Evolutionary conservation across 2,329 filamentous ascomycete species (phyloP).

Genomic region (Alternaria arbusti): DNA sequence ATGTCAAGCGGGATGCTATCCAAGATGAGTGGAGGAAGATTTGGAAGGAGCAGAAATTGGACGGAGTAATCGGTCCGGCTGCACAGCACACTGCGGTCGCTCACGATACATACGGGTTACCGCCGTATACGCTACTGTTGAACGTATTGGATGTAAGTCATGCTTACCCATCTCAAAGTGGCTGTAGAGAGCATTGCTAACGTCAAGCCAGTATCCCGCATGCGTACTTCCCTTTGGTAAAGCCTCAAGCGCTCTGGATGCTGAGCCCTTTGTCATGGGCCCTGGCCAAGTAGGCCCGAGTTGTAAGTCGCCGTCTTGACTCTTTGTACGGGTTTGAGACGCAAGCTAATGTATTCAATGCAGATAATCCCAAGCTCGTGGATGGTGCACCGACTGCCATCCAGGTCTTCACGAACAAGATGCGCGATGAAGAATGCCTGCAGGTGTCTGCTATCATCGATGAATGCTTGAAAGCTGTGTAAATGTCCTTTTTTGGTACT

Average conservation of each 20-base stretch:
- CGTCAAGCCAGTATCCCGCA: slow-evolving; percentile 4
- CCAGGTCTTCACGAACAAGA: slow-evolving; percentile 3
- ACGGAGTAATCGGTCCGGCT: slow-evolving; percentile 3
- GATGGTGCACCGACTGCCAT: slow-evolving; percentile 2
- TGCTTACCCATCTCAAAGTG: background rate
- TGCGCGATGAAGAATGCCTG: slow-evolving; percentile 13
- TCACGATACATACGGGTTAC: slow-evolving; percentile 9
- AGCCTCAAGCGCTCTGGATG: slow-evolving; percentile 2
- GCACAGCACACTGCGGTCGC: slow-evolving; percentile 6
- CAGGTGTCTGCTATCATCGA: background rate
- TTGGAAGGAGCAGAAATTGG: slow-evolving; percentile 4
- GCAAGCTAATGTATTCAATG: background rate
- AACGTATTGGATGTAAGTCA: slow-evolving; percentile 8
- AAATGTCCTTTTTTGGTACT: background rate
- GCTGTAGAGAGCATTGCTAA: background rate
- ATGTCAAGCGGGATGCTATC: slow-evolving; percentile 3
- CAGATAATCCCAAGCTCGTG: background rate
- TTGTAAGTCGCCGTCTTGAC: background rate
- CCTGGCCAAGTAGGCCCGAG: slow-evolving; percentile 1
- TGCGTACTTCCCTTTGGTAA: slow-evolving; percentile 4
- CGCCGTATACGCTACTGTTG: slow-evolving; percentile 9
- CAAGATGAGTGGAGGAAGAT: slow-evolving; percentile 1
- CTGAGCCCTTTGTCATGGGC: background rate
- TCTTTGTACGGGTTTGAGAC: background rate
- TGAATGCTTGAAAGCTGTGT: background rate